These are phyloP conservation scores for Salix exigua DNA, from an alignment of 345 rosid genomes.

Conservation along the genomic window DNA sequence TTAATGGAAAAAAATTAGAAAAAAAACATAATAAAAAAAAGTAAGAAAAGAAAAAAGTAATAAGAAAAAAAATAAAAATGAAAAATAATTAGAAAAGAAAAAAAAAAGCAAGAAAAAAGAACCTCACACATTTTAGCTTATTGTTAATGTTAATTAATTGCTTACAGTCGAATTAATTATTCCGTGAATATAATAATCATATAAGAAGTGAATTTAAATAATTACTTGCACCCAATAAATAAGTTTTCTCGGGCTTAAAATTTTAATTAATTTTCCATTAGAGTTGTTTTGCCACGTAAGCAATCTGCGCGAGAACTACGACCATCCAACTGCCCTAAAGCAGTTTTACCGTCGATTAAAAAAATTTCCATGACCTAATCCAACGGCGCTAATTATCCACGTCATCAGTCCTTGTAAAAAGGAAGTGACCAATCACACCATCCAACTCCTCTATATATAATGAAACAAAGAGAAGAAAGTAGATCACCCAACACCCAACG, in stretches of 20 bases:
- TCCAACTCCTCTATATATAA: background rate
- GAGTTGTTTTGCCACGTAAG: background rate
- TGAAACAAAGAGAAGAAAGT: rapidly evolving
- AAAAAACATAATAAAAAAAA: no score
- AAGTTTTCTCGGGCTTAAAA: background rate
- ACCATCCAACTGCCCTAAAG: background rate
- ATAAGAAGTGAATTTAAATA: no score
- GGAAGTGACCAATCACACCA: background rate
- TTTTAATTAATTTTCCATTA: background rate
- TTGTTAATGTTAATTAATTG: no score
- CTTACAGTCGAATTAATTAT: no score
- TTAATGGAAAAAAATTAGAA: no score
- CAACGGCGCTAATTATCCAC: background rate
- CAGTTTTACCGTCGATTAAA: rapidly evolving
- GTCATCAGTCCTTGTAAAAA: background rate
- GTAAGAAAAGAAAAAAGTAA: no score
- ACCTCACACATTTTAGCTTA: no score
- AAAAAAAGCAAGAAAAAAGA: no score
- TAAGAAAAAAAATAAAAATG: no score
- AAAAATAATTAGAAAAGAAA: no score
- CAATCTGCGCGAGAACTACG: background rate
- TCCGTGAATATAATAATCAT: no score
- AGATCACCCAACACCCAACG: background rate
- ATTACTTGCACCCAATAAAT: no score
- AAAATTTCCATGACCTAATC: background rate